Evolutionary conservation across 441 rosid species (phyloP).

Genomic region (Daphne laureola): DNA sequence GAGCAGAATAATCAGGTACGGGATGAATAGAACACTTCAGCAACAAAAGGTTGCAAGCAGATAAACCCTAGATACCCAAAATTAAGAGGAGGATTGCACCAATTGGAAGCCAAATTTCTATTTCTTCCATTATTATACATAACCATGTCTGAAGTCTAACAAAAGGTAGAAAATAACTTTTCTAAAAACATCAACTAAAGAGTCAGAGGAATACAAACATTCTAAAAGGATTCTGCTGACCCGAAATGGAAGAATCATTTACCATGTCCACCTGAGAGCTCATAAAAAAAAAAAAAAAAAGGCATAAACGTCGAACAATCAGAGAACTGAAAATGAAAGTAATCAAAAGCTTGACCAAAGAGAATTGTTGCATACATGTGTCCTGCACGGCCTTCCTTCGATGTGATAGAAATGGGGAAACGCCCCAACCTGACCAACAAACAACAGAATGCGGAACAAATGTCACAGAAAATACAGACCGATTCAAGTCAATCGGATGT

Average conservation of each 20-base stretch:
- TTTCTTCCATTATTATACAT: background rate
- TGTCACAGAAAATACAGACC: constrained; percentile 1
- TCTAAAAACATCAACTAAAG: background rate
- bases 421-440: constrained; percentile 36
- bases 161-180: background rate
- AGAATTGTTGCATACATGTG: constrained; percentile 33
- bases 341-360: background rate
- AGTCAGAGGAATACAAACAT: constrained; percentile 15
- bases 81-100: too few relatives aligned
- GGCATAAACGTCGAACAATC: background rate
- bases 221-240: constrained; percentile 10
- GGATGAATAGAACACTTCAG: background rate
- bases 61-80: too few relatives aligned
- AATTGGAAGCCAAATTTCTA: too few relatives aligned
- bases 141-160: background rate
- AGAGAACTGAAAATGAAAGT: constrained; percentile 2
- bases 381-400: constrained; percentile 37
- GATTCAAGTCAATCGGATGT: background rate
- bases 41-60: background rate
- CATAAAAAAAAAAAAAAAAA: constrained; percentile 6
- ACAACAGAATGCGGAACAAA: background rate
- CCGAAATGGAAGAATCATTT: background rate
- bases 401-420: constrained; percentile 57
- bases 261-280: constrained; percentile 28
- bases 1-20: background rate